phyloP scores from a whole-genome alignment of 2,329 filamentous ascomycete species.

The Intubia oerlemansii region DNA sequence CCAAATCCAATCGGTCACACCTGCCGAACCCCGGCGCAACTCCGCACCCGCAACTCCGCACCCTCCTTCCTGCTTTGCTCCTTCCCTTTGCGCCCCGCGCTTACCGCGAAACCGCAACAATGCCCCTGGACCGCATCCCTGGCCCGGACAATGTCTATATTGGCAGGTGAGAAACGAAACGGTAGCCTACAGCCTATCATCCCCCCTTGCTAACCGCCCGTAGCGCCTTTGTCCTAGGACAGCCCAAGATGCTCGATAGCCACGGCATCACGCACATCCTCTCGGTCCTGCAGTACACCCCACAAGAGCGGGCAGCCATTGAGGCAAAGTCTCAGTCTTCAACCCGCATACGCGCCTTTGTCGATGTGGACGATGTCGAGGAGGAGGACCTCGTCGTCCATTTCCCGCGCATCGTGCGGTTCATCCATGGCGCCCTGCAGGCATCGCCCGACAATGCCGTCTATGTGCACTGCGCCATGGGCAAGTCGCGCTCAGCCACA shows the following conservation, averaged over 20 bases:
- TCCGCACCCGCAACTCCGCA: too few relatives aligned
- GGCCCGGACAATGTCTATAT: conserved; percentile 55
- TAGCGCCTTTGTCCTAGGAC: conserved; percentile 65
- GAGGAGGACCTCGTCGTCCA: conserved; percentile 72
- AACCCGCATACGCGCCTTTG: conserved; percentile 16
- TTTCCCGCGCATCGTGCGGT: conserved; percentile 56
- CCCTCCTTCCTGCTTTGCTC: too few relatives aligned
- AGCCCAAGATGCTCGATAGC: conserved; percentile 40
- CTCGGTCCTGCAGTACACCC: conserved; percentile 40
- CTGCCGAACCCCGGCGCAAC: too few relatives aligned
- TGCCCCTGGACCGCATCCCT: conserved; percentile 45
- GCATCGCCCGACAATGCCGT: conserved; percentile 16
- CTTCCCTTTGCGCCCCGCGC: too few relatives aligned
- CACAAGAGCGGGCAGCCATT: conserved; percentile 18
- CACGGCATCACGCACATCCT: conserved; percentile 75
- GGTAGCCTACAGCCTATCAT: conserved; percentile 5
- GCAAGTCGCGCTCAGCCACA: conserved; percentile 80
- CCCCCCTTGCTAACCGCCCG: too few relatives aligned
- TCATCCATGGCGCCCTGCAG: conserved; percentile 30
- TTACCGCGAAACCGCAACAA: too few relatives aligned
- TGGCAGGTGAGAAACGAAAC: conserved; percentile 30
- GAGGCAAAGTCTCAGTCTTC: conserved; percentile 16
- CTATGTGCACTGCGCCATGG: conserved; percentile 65
- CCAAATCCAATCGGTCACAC: too few relatives aligned
- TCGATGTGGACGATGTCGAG: conserved; percentile 79